Percentiles rank a stretch among this genome's conserved stretches.
These are phyloP conservation scores for Trapa bicornis DNA, from an alignment of 345 rosid species.

Conservation along the genomic window DNA sequence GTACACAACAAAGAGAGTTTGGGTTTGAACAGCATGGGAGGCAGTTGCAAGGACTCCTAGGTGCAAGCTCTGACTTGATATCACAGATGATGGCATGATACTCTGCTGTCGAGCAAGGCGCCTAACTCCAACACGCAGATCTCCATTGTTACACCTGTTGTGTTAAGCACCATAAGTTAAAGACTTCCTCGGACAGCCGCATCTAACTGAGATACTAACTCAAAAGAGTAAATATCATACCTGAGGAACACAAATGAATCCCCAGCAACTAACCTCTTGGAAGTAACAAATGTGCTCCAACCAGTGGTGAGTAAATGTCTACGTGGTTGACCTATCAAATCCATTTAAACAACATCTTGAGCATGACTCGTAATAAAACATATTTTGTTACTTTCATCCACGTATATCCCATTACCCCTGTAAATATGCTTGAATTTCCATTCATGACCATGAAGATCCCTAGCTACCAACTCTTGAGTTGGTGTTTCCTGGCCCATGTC, in stretches of 20 bases:
- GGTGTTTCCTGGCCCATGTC: constrained; percentile 83
- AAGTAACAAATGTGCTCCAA: constrained; percentile 91
- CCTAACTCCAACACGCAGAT: constrained; percentile 70
- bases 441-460: no score
- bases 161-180: not conserved
- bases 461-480: constrained; percentile 23
- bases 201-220: not conserved
- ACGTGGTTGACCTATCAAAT: constrained; percentile 67
- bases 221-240: constrained; percentile 16
- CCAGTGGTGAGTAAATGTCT: constrained; percentile 92
- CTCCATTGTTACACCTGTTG: constrained; percentile 58
- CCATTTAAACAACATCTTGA: not conserved
- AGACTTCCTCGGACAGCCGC: not conserved
- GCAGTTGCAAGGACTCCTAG: constrained; percentile 93
- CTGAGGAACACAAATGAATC: constrained; percentile 88
- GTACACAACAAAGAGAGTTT: constrained; percentile 62
- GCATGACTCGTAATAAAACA: not conserved
- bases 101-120: constrained; percentile 52
- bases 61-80: constrained; percentile 69
- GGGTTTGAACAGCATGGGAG: constrained; percentile 60
- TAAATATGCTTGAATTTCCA: constrained; percentile 21
- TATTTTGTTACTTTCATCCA: not conserved
- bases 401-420: constrained; percentile 37
- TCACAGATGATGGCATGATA: constrained; percentile 36
- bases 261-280: constrained; percentile 79